Evolutionary conservation across 2,329 filamentous ascomycete species (phyloP), one percentile per base, ranked within the genome.

Genomic region (Nannizzia gypsea): DNA sequence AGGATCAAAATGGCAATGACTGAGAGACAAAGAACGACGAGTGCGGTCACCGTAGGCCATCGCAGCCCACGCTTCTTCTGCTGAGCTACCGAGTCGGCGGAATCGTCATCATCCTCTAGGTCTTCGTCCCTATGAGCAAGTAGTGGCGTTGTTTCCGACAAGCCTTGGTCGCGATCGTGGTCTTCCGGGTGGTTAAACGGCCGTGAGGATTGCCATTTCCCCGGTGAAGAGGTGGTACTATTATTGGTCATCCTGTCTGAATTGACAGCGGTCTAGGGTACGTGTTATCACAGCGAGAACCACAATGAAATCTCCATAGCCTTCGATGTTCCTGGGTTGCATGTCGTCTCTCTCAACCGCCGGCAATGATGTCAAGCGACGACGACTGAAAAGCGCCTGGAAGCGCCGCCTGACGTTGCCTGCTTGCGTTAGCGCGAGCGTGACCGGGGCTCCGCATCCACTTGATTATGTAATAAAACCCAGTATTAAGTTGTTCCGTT

Each of bases 41-140:
- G 82, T 31, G 91, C 87, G 40, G 95, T 78, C 34, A 90, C 77
- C 40, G 87, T 92, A 6, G 89, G 86, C 89, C 89, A 95, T 75
- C 85, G 78, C 64, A 78, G 76, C 26, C 66, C 64, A 24, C 61
- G 64, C 64, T 36, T 65, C 65, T 60, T 61, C 63, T 5, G 26
- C 20, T 11, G 17, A 6, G 34, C 22, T 34, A 36, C 13, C 5
- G 38, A 44, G 17, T 44, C 6, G 15, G 9, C 5, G 2, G 24
- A 34, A 9, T 28, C 28, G 8, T 44, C 15, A 1, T 58, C 42
- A 17, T 46, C 56, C 24, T 44, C 56, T 28, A 64, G 56, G 17
- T 67, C 56, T 17, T 71, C 70, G 62, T 72, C 67, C 56, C 73
- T 70, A 59, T 67, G 70, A 31, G 68, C 66, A 15, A 77, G 67